phyloP scores from a whole-genome alignment of 176 grass and related monocot species.

The Oryza longistaminata region DNA sequence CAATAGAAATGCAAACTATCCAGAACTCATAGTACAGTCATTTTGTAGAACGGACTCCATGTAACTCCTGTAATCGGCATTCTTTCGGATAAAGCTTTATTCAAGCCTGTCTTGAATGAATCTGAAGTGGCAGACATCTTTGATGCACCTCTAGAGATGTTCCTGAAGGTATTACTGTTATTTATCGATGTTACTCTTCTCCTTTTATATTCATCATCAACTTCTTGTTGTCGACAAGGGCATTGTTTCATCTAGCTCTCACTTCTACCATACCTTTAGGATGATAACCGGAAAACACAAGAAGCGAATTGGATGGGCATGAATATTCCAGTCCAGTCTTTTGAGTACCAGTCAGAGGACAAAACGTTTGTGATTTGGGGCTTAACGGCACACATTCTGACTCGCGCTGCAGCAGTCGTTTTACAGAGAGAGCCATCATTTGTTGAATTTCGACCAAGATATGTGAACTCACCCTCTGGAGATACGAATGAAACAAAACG shows the following conservation, averaged over 20 bases:
- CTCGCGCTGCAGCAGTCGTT: conserved; percentile 72
- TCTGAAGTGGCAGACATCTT: conserved; percentile 91
- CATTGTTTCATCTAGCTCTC: neutral
- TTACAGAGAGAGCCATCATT: conserved; percentile 71
- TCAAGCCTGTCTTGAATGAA: conserved; percentile 63
- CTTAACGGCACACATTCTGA: conserved; percentile 78
- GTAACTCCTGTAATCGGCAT: conserved; percentile 83
- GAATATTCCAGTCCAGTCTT: conserved; percentile 68
- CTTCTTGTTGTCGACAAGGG: neutral
- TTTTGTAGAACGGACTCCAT: conserved; percentile 75
- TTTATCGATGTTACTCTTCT: neutral
- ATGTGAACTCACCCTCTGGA: neutral
- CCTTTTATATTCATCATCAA: neutral
- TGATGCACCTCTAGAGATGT: conserved; percentile 91
- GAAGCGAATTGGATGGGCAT: conserved; percentile 64
- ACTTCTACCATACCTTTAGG: conserved; percentile 38
- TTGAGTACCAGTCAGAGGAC: conserved; percentile 54
- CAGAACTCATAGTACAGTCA: conserved; percentile 6
- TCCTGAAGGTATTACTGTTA: conserved; percentile 68
- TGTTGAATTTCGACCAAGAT: conserved; percentile 36
- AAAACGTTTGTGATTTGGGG: conserved; percentile 89
- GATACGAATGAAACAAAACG: neutral
- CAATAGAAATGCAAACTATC: neutral
- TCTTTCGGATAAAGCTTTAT: conserved; percentile 61
- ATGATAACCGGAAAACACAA: conserved; percentile 61